Conservation (phyloP, 805 yeast genomes). For the Yarrowia yakushimensis region DNA sequence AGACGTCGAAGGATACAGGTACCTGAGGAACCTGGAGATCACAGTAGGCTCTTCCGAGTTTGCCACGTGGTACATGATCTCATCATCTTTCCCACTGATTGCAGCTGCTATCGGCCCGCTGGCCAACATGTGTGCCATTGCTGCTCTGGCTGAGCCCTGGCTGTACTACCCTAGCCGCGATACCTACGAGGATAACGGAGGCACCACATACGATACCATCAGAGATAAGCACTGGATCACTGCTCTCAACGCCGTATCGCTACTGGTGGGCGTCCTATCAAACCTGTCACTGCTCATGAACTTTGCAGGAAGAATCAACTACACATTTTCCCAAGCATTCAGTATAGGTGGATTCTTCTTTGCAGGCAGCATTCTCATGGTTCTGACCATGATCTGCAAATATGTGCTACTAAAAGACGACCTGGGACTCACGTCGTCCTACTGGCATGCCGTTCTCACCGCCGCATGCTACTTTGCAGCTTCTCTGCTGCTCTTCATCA, state of each 20-base stretch:
- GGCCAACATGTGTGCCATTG: constrained; percentile 67
- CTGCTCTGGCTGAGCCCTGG: constrained; percentile 73
- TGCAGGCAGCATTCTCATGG: constrained; percentile 54
- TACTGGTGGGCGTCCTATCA: constrained; percentile 62
- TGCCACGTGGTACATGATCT: constrained; percentile 56
- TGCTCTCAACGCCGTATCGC: constrained; percentile 57
- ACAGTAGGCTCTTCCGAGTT: constrained; percentile 26
- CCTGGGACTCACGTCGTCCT: constrained; percentile 34
- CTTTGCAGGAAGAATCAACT: constrained; percentile 57
- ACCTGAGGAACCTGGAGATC: neutral
- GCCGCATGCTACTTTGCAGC: constrained; percentile 58
- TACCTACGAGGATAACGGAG: neutral
- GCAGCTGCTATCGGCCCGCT: constrained; percentile 79
- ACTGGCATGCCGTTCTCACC: constrained; percentile 73
- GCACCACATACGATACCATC: constrained; percentile 36
- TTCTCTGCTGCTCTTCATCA: constrained; percentile 50
- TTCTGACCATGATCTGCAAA: constrained; percentile 45
- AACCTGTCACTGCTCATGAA: constrained; percentile 66
- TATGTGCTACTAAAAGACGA: constrained; percentile 33
- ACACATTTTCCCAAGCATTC: constrained; percentile 57
- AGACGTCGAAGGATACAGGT: constrained; percentile 5
- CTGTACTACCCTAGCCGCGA: constrained; percentile 1
- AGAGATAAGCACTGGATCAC: constrained; percentile 45
- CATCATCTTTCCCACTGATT: constrained; percentile 67
- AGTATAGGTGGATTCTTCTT: constrained; percentile 62